These are phyloP conservation scores for Scheffersomyces amazonensis DNA, from an alignment of 805 yeast genomes.

Conservation along the genomic window DNA sequence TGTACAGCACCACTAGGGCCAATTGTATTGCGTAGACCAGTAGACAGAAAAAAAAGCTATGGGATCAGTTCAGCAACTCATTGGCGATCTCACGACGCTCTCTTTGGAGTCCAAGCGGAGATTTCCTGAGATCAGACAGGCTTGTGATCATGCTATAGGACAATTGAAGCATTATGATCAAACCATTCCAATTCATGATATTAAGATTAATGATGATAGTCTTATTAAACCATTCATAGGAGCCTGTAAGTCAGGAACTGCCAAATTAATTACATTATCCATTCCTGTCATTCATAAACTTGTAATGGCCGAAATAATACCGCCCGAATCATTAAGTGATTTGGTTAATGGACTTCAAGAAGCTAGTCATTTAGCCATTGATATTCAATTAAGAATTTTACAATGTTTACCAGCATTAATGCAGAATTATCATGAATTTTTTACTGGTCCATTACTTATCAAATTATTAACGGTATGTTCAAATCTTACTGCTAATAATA, in stretches of 20 bases:
- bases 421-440: conserved; percentile 55
- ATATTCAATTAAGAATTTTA: conserved; percentile 80
- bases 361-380: conserved; percentile 72
- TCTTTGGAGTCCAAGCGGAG: conserved; percentile 70
- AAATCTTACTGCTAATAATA: conserved; percentile 63
- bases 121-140: conserved; percentile 63
- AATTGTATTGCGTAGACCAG: too few species aligned
- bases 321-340: conserved; percentile 47
- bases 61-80: conserved; percentile 43
- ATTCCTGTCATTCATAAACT: conserved; percentile 68
- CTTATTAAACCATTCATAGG: conserved; percentile 57
- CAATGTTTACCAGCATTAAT: conserved; percentile 79
- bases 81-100: conserved; percentile 57
- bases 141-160: conserved; percentile 20
- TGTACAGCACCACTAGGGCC: too few species aligned
- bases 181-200: conserved; percentile 16
- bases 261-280: conserved; percentile 68
- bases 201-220: conserved; percentile 2
- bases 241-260: conserved; percentile 72
- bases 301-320: conserved; percentile 52
- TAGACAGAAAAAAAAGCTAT: too few species aligned
- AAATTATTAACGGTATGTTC: conserved; percentile 68
- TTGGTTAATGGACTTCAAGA: conserved; percentile 68
- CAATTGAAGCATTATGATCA: conserved; percentile 8
- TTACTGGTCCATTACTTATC: conserved; percentile 55